Conservation (phyloP, 2,329 filamentous ascomycete genomes). For the Fusarium sp. region DNA sequence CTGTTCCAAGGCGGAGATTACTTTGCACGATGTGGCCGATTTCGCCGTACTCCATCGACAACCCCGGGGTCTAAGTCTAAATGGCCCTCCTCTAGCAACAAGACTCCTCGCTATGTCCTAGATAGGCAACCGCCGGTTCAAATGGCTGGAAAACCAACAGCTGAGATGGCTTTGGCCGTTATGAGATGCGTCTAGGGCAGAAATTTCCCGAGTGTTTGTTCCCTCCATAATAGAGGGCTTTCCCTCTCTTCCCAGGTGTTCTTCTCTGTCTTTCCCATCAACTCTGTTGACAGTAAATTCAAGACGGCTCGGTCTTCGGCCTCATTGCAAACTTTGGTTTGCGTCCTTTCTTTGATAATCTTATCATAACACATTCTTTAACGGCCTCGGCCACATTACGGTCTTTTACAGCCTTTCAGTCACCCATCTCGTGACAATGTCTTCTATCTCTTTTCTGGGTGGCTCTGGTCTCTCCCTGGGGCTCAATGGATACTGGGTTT, state of each 20-base stretch:
- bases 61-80: background rate
- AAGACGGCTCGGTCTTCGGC: slow-evolving; percentile 47
- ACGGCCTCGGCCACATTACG: slow-evolving; percentile 50
- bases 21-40: slow-evolving; percentile 4
- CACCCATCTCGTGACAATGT: slow-evolving; percentile 35
- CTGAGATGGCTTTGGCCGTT: background rate
- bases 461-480: slow-evolving; percentile 34
- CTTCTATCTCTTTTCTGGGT: slow-evolving; percentile 30
- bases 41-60: slow-evolving; percentile 7
- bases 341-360: slow-evolving; percentile 54
- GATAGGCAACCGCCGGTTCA: slow-evolving; percentile 40
- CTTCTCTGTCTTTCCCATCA: slow-evolving; percentile 28
- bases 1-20: slow-evolving; percentile 34
- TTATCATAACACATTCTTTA: slow-evolving; percentile 46
- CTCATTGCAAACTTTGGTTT: slow-evolving; percentile 51
- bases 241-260: slow-evolving; percentile 6
- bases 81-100: slow-evolving; percentile 2
- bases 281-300: slow-evolving; percentile 38
- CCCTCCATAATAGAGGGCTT: slow-evolving; percentile 11
- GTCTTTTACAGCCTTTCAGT: slow-evolving; percentile 43
- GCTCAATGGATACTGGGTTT: slow-evolving; percentile 56
- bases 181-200: slow-evolving; percentile 15
- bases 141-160: slow-evolving; percentile 20
- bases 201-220: background rate
- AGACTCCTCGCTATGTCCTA: slow-evolving; percentile 18